Conservation (phyloP, 2,329 filamentous ascomycete species). For the Sporothrix dimorphospora region DNA sequence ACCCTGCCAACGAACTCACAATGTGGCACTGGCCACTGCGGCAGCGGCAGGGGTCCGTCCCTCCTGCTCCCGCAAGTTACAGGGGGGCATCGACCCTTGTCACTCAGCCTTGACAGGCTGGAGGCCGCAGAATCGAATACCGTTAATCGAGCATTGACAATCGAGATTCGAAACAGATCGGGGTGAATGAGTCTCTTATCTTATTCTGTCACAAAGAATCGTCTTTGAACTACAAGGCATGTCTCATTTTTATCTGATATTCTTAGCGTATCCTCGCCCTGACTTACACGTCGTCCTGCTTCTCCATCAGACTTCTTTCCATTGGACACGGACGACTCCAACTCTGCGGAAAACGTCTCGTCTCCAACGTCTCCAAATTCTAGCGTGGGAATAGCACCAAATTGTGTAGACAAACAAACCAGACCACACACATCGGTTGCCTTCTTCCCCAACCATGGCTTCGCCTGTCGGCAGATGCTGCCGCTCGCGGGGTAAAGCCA, state of each 20-base stretch:
- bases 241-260: background rate
- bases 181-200: background rate
- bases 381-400: background rate
- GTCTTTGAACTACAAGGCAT: background rate
- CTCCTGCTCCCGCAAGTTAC: background rate
- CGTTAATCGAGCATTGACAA: background rate
- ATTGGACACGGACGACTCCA: background rate
- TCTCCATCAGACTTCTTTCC: background rate
- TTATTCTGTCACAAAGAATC: background rate
- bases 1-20: too few species aligned
- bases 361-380: background rate
- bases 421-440: background rate
- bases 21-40: background rate
- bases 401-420: too few species aligned
- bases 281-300: background rate
- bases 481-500: constrained; percentile 27
- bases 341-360: background rate
- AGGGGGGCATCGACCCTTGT: background rate
- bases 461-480: constrained; percentile 27
- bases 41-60: background rate
- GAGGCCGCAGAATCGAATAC: background rate
- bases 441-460: background rate
- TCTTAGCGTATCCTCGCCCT: background rate
- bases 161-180: background rate
- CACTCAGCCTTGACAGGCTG: constrained; percentile 20